Evolutionary conservation across 345 rosid species (phyloP).

Genomic region (Eutrema yunnanense): DNA sequence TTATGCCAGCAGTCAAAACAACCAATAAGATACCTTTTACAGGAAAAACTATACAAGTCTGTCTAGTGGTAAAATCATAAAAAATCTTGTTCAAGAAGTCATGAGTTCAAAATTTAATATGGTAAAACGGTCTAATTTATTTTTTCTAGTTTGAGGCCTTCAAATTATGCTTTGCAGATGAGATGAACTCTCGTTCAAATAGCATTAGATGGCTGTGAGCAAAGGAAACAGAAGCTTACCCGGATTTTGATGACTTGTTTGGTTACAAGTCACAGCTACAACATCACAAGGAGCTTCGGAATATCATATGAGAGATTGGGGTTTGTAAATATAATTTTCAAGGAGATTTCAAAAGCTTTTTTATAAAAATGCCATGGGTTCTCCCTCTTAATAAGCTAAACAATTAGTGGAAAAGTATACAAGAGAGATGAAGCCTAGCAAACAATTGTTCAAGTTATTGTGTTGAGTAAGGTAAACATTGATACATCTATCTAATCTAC

Average conservation of each 20-base stretch:
- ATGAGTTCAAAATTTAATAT: too few relatives aligned
- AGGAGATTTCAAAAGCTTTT: background rate
- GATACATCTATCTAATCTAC: constrained; percentile 47
- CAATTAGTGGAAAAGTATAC: background rate
- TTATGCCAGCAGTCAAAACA: background rate
- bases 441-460: background rate
- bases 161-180: too few relatives aligned
- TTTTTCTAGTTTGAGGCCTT: too few relatives aligned
- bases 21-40: background rate
- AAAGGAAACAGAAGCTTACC: too few relatives aligned
- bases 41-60: background rate
- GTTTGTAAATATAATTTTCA: background rate
- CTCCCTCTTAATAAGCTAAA: background rate
- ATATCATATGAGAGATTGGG: constrained; percentile 23
- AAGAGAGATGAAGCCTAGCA: background rate
- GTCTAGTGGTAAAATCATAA: too few relatives aligned
- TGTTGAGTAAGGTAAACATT: background rate
- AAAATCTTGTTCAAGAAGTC: too few relatives aligned
- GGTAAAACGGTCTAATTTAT: too few relatives aligned
- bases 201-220: too few relatives aligned
- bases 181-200: too few relatives aligned
- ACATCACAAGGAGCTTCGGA: constrained; percentile 80
- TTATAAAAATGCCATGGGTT: background rate
- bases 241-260: too few relatives aligned
- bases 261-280: constrained; percentile 52